Conservation (phyloP, 2,329 filamentous ascomycete species). For the Cercospora sp. region DNA sequence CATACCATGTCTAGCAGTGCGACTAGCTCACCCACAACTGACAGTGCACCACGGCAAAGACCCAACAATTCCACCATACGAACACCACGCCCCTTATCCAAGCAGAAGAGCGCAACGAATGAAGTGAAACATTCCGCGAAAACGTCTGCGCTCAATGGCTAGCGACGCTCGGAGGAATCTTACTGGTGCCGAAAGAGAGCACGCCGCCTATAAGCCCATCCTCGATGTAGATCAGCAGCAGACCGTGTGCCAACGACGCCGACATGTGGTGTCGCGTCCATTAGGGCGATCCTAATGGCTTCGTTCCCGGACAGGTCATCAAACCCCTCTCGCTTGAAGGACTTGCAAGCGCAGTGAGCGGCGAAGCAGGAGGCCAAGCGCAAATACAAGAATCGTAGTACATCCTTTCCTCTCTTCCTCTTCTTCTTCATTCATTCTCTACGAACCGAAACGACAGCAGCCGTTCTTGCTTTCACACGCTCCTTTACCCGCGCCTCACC, state of each 20-base stretch:
- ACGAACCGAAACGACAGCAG: conserved; percentile 11
- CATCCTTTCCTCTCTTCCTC: not conserved
- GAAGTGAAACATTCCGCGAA: not conserved
- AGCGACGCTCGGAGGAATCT: not conserved
- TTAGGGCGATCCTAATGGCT: not conserved
- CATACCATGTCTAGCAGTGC: conserved; percentile 11
- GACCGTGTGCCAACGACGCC: conserved; percentile 1
- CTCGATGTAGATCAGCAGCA: conserved; percentile 3
- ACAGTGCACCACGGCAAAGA: not conserved
- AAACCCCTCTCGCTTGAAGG: conserved; percentile 9
- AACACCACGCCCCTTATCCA: not conserved
- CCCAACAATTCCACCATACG: not conserved
- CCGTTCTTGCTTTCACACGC: conserved; percentile 18
- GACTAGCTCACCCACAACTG: not conserved
- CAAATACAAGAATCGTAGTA: conserved; percentile 10
- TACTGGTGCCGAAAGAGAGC: not conserved
- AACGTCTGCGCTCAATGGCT: not conserved
- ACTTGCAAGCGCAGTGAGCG: not conserved
- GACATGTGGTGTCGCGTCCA: not conserved
- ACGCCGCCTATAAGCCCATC: conserved; percentile 3
- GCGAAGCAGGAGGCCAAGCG: conserved; percentile 6
- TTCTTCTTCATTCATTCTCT: conserved; percentile 6
- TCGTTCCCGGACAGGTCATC: conserved; percentile 2
- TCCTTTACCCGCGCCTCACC: conserved; percentile 13
- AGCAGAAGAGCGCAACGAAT: not conserved